Base-by-base conservation (phyloP, 2,329 filamentous ascomycete species). In the Pezicula neosporulosa region DNA sequence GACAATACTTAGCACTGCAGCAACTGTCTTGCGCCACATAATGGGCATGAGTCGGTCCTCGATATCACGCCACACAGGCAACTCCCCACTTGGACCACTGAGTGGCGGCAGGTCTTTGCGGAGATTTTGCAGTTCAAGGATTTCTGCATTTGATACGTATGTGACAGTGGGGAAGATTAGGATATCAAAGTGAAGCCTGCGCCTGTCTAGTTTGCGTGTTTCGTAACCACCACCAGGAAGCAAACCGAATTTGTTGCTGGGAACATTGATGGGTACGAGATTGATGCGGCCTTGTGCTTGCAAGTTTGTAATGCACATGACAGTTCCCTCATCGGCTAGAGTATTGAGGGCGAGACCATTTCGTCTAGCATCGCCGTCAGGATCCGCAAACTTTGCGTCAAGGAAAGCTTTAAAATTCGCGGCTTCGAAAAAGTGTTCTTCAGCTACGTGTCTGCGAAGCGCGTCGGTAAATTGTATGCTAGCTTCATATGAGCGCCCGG, bases 11-110 rank as follows among this genome's bases (percentile, higher is more conserved):
- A 83, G 71, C 2, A 89, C 75, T 5, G 83, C 78, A 4, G 80
- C 77, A 4, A 90, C 65, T 10, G 86, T 75, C 56, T 82, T 78
- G 49, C 79, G 76, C 86, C 88, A 91, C 49, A 83, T 77, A 0
- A 72, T 68, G n/a, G 66, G 66, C 53, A 89, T 77, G 1, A 80
- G 60, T 6, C 77, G 71, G 7, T 81, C 83, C 54, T 86, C 81
- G 53, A 91, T 83, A 64, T 87, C 85, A 48, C 82, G 79, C 88
- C 88, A 92, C 48, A 89, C 77, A 0, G 88, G 88, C 4, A 89
- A 71, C 39, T 81, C 77, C 10, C 74, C 73, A 4, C 44, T 37
- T 6, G 45, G 44, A 0, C 62, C 63, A 0, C 78, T 78, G 1
- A 81, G 69, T 1, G 72, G 72, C 24, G 61, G 58, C 2, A 50